phyloP scores from a whole-genome alignment of 169 alveolate species.

The Haemoproteus tartakovskyi region DNA sequence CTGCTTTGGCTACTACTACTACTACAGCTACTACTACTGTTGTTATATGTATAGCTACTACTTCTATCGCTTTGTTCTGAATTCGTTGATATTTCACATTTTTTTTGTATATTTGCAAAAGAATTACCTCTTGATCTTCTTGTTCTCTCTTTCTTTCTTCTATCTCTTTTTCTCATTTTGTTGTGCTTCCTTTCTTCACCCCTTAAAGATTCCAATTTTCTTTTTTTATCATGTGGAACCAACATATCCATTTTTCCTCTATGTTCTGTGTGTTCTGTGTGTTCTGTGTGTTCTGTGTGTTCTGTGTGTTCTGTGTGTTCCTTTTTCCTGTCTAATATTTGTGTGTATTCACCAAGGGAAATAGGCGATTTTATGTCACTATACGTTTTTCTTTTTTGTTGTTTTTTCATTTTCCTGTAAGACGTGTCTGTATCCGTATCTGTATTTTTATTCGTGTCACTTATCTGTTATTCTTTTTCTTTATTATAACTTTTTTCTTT shows the following conservation, averaged over 20 bases:
- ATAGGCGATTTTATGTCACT: no score
- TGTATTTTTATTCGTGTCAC: neutral
- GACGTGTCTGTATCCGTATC: no score
- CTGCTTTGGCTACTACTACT: neutral
- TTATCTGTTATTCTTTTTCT: conserved; percentile 1
- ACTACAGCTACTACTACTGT: neutral
- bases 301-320: no score
- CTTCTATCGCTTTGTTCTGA: neutral
- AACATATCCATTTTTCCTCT: no score
- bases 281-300: no score
- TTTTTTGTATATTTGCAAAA: neutral
- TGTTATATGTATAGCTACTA: neutral
- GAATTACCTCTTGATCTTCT: neutral
- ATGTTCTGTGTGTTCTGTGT: no score
- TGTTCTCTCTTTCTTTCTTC: neutral
- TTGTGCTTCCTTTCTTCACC: neutral
- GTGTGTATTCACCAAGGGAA: no score
- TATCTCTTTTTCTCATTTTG: neutral
- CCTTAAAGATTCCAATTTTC: no score
- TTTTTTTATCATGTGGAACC: no score
- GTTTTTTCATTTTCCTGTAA: neutral
- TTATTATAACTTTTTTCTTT: neutral
- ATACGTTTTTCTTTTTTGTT: no score
- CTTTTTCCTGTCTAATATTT: no score
- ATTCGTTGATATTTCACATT: neutral